Conservation (phyloP, 139 green algal species). For the Closterium sp. region DNA sequence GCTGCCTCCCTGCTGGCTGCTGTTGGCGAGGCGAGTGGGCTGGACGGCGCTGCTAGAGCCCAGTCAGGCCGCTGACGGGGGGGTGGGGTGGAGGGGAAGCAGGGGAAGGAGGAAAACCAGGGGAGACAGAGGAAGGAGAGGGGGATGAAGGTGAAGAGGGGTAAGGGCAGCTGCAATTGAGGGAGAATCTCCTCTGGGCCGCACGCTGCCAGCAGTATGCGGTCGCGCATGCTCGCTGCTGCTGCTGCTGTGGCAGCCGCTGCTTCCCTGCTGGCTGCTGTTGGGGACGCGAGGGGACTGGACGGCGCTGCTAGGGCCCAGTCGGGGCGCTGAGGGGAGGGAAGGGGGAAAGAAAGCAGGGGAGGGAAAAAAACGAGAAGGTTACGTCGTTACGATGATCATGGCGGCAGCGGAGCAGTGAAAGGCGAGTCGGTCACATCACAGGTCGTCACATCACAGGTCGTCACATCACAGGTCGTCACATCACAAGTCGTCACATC, state of each 20-base stretch:
- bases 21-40: not conserved
- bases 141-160: conserved; percentile 67
- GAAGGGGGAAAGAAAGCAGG: too few relatives aligned
- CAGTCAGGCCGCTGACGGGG: conserved; percentile 31
- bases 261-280: not conserved
- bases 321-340: conserved; percentile 23
- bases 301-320: conserved; percentile 18
- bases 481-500: too few relatives aligned
- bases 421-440: too few relatives aligned
- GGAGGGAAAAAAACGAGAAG: too few relatives aligned
- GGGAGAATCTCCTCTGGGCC: conserved; percentile 76
- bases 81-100: too few relatives aligned
- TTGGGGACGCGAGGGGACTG: not conserved
- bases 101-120: too few relatives aligned
- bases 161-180: too few relatives aligned
- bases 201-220: conserved; percentile 90
- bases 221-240: conserved; percentile 55
- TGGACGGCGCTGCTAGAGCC: conserved; percentile 4
- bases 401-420: conserved; percentile 92
- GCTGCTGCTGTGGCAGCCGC: not conserved
- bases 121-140: too few relatives aligned
- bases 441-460: too few relatives aligned
- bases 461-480: too few relatives aligned
- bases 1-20: not conserved
- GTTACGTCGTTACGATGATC: too few relatives aligned